Conservation (phyloP, 345 rosid genomes). For the Heritiera littoralis region DNA sequence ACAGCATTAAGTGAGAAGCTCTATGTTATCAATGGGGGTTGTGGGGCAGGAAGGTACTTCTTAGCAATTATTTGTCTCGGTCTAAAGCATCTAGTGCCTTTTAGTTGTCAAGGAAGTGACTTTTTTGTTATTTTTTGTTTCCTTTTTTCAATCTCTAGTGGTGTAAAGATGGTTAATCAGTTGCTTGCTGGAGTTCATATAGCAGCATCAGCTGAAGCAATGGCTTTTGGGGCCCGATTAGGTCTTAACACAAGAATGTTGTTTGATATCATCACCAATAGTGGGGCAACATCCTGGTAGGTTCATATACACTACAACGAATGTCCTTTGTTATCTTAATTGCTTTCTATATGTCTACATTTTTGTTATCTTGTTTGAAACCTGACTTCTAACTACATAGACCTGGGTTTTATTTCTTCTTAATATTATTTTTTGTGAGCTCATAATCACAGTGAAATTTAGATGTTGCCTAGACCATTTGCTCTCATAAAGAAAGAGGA, state of each 20-base stretch:
- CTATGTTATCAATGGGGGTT: conserved; percentile 82
- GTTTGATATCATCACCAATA: conserved; percentile 57
- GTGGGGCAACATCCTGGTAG: conserved; percentile 89
- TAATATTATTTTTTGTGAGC: background rate
- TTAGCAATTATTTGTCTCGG: conserved; percentile 28
- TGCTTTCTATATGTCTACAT: background rate
- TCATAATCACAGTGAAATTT: background rate
- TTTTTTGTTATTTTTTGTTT: conserved; percentile 14
- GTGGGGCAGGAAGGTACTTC: conserved; percentile 93
- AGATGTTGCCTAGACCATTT: conserved; percentile 3
- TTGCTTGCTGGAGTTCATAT: conserved; percentile 98
- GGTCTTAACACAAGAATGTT: conserved; percentile 79
- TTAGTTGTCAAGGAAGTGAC: background rate
- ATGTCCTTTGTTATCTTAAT: background rate
- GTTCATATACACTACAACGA: conserved; percentile 23
- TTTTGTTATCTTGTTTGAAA: background rate
- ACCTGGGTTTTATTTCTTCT: conserved; percentile 5
- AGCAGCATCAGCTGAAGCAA: conserved; percentile 95
- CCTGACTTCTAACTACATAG: conserved; percentile 5
- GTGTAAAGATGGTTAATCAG: conserved; percentile 92
- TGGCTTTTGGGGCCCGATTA: conserved; percentile 93
- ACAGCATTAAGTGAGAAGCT: conserved; percentile 97
- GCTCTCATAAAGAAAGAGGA: background rate
- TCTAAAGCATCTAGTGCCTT: background rate
- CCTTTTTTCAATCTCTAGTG: conserved; percentile 43